Base-by-base conservation (phyloP, 352 stramenopile species). In the Phytophthora ramorum region DNA sequence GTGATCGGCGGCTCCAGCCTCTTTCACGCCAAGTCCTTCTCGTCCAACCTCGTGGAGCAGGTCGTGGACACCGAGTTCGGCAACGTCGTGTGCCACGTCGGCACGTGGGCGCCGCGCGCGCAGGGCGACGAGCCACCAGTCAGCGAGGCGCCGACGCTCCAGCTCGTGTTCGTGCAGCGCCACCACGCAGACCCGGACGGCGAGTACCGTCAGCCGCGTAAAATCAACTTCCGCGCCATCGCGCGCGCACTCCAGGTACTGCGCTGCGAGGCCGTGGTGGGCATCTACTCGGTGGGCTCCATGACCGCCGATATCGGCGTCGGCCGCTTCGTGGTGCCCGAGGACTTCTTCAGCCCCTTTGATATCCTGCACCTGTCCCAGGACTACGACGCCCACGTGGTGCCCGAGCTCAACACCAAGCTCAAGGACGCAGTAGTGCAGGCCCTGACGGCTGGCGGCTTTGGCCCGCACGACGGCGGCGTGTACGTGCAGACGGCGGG, bases 281-380 rank as follows among this genome's bases (percentile, higher is more conserved):
- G 88, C 46, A 76, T 96, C 53, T 97, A 95, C 78, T 96, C 88
- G 49, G 90, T 97, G 20, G 90, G 90, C 7, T 97, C 90, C 54
- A 93, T 97, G 87, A 85, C 71, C 14, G 32, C 37, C 22, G 73
- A 43, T 12, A 63, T 79, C 26, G 37, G 34, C 24, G 45, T 73
- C 22, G 60, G 45, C 22, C 75, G 79, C 14, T 72, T 93, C 38
- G 78, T 95, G 19, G 81, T 97, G 53, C 89, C 88, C 0, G 83
- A 97, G 28, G 90, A 97, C 74, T 97, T 87, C 63, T 97, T 96
- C 63, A 96, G 91, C 52, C 89, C 89, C 17, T 95, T 93, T 52
- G 76, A 95, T 69, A 91, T 95, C 58, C 67, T 94, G 45, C 85
- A 94, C 71, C 67, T 97, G 63, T 95, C 85, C 24, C 77, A 73